Evolutionary conservation across 257 asterid genomes (phyloP).

Genomic region (Solanum stenotomum): DNA sequence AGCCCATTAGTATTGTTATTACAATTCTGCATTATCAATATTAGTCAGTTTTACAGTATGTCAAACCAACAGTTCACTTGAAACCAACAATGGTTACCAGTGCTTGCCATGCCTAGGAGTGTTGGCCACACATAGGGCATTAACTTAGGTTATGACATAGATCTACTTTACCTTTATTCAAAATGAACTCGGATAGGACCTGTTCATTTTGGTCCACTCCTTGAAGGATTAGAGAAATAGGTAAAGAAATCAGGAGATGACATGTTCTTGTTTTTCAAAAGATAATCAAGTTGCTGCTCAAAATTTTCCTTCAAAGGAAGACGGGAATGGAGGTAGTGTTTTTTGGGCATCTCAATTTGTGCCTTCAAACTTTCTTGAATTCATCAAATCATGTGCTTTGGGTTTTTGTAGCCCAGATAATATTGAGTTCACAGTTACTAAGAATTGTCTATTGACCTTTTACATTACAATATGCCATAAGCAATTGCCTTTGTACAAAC

Average conservation of each 20-base stretch:
- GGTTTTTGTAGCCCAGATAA: slow-evolving; percentile 21
- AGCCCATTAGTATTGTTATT: too few species aligned
- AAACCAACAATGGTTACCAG: too few species aligned
- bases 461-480: slow-evolving; percentile 55
- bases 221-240: too few species aligned
- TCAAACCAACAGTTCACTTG: too few species aligned
- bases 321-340: slow-evolving; percentile 3
- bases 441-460: slow-evolving; percentile 49
- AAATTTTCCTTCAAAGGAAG: slow-evolving; percentile 1
- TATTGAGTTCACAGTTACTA: slow-evolving; percentile 29
- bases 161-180: too few species aligned
- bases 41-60: too few species aligned
- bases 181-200: too few species aligned
- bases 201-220: too few species aligned
- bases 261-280: slow-evolving; percentile 52
- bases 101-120: too few species aligned
- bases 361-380: slow-evolving; percentile 32
- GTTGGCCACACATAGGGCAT: too few species aligned
- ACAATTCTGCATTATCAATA: too few species aligned
- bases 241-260: slow-evolving; percentile 26
- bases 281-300: slow-evolving; percentile 11
- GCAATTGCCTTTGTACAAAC: slow-evolving; percentile 49
- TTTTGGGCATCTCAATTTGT: slow-evolving; percentile 34
- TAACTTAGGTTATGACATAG: too few species aligned
- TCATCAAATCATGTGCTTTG: slow-evolving; percentile 32